phyloP scores from a whole-genome alignment of 345 rosid genomes.

The Acer saccharum region DNA sequence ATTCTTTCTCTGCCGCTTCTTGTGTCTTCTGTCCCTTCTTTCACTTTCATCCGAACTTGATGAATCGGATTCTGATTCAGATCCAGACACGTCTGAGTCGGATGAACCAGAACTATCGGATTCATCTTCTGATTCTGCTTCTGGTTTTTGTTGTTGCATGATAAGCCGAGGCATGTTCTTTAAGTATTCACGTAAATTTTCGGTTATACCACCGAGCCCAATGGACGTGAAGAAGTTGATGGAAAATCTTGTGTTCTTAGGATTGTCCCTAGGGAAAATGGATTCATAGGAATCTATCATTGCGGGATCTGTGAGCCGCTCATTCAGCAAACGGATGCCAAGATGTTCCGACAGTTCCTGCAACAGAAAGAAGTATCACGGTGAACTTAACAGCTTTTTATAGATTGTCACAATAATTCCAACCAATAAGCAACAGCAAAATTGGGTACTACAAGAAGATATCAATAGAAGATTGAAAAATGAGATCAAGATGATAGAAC shows the following conservation, averaged over 20 bases:
- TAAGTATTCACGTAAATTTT: slow-evolving; percentile 80
- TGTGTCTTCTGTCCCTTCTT: slow-evolving; percentile 31
- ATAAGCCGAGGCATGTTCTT: slow-evolving; percentile 96
- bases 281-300: slow-evolving; percentile 82
- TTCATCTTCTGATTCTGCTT: slow-evolving; percentile 34
- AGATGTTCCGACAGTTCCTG: slow-evolving; percentile 95
- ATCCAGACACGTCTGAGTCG: slow-evolving; percentile 42
- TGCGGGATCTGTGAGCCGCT: slow-evolving; percentile 70
- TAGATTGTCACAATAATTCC: background rate
- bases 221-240: slow-evolving; percentile 94
- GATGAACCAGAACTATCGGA: slow-evolving; percentile 39
- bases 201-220: slow-evolving; percentile 98
- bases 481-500: background rate
- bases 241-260: slow-evolving; percentile 86
- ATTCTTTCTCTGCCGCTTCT: slow-evolving; percentile 41
- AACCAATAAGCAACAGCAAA: background rate
- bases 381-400: slow-evolving; percentile 2
- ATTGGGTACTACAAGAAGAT: background rate
- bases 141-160: slow-evolving; percentile 82
- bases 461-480: background rate
- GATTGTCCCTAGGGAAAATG: slow-evolving; percentile 88
- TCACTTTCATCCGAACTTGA: slow-evolving; percentile 45
- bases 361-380: slow-evolving; percentile 22
- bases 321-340: slow-evolving; percentile 77
- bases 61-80: slow-evolving; percentile 24